Percentiles rank a stretch among this genome's conserved stretches.
phyloP scores from a whole-genome alignment of 257 asterid genomes.

The Cordia subcordata region DNA sequence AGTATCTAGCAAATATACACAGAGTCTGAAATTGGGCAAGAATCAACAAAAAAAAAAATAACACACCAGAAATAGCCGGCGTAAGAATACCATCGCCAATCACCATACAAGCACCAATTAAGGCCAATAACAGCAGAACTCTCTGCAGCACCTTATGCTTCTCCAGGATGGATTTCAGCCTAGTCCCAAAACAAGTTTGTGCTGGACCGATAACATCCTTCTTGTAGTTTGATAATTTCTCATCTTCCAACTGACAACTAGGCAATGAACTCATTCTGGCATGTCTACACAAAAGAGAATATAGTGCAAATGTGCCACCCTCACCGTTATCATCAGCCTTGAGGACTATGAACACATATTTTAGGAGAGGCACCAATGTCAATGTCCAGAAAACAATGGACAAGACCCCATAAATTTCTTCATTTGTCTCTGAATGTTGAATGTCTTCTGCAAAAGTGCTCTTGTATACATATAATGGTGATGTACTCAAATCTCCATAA shows the following conservation, averaged over 20 bases:
- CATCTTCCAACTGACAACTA: constrained; percentile 73
- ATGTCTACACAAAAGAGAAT: constrained; percentile 77
- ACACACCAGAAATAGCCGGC: constrained; percentile 76
- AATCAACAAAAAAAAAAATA: background rate
- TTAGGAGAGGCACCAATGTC: constrained; percentile 70
- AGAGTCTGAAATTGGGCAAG: background rate
- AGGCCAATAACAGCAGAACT: constrained; percentile 64
- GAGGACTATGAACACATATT: constrained; percentile 80
- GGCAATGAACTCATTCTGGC: constrained; percentile 78
- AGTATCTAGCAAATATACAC: background rate
- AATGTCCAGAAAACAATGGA: constrained; percentile 86
- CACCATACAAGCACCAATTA: constrained; percentile 97
- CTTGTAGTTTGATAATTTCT: constrained; percentile 66
- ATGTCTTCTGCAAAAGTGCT: constrained; percentile 89
- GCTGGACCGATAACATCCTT: constrained; percentile 47
- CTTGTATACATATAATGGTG: constrained; percentile 83
- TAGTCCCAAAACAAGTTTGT: constrained; percentile 56
- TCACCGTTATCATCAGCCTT: constrained; percentile 96
- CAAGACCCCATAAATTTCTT: constrained; percentile 78
- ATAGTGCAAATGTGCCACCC: constrained; percentile 93
- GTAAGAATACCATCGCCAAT: constrained; percentile 90
- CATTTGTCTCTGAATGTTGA: constrained; percentile 66
- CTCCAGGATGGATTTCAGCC: constrained; percentile 65
- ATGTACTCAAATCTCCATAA: constrained; percentile 89
- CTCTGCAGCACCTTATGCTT: constrained; percentile 69